Conservation (phyloP, 1,284 basidiomycete genomes). For the Malassezia restricta region DNA sequence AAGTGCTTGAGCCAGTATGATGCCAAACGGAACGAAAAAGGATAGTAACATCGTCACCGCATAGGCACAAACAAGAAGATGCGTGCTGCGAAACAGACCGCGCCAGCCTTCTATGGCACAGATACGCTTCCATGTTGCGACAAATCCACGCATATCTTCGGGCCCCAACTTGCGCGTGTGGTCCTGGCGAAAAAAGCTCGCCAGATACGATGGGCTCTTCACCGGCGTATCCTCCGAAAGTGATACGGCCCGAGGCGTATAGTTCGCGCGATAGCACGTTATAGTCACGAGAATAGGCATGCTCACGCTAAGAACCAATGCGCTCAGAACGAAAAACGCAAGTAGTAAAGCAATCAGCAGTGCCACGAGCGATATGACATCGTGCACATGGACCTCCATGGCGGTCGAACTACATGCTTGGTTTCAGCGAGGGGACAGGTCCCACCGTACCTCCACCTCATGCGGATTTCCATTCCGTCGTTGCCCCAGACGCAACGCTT, state of each 20-base stretch:
- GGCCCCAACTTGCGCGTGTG: conserved; percentile 33
- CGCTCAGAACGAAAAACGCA: not conserved
- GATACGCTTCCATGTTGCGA: conserved; percentile 29
- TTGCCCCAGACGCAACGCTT: conserved; percentile 23
- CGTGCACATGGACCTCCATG: no score
- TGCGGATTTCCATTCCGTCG: conserved; percentile 43
- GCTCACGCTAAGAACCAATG: not conserved
- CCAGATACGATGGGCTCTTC: not conserved
- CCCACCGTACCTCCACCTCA: not conserved
- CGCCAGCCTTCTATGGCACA: conserved; percentile 39
- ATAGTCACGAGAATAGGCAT: not conserved
- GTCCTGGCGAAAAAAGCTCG: no score
- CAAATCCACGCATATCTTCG: conserved; percentile 21
- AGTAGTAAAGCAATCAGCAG: not conserved
- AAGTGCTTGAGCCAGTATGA: no score
- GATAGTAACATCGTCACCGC: conserved; percentile 12
- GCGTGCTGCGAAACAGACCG: conserved; percentile 35
- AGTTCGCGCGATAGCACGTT: not conserved
- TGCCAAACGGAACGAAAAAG: no score
- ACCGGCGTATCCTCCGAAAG: not conserved
- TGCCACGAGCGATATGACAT: no score
- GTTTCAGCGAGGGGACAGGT: no score
- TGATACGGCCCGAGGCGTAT: not conserved
- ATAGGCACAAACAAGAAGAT: not conserved
- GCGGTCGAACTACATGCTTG: no score